Base-by-base conservation (phyloP, 169 alveolate genomes). In the Cryptosporidium ubiquitum region DNA sequence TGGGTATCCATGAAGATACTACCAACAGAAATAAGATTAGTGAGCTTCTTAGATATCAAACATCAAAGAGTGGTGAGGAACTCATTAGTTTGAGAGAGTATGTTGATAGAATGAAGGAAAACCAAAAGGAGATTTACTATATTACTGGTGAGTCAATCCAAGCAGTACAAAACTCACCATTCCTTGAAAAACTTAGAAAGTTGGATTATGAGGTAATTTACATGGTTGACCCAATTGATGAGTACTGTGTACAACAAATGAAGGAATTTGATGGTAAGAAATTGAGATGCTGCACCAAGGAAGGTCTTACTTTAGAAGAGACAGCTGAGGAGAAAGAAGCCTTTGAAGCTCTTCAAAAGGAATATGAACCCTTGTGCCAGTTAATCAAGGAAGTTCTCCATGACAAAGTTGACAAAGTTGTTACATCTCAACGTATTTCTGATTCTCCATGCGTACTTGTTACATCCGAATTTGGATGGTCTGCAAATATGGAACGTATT, bases 401-500 rank as follows among this genome's bases (percentile, higher is more conserved):
- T 69, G 99, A 98, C 91, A 98, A 98, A 95, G 99, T 98, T 70
- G 99, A 98, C 94, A 98, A 98, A 93, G 99, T 98, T 58, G 94
- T 95, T 3, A 96, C 98, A 35, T 97, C 99, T 68, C 94, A 96
- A 92, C 95, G 99, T 85, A 95, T 98, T 73, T 96, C 97, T 49
- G 99, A 97, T 86, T 97, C 99, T 26, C 99, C 99, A 55, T 98
- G 99, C 91, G 99, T 98, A 26, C 93, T 98, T 58, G 99, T 98
- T 57, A 98, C 99, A 44, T 96, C 99, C 70, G 99, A 98, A 94
- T 96, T 95, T 93, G 99, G 99, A 69, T 98, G 99, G 99, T 96
- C 99, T 74, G 99, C 99, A 49, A 98, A 98, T 95, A 98, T 98
- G 99, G 99, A 98, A 93, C 97, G 99, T 91, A 98, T 98, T 94